phyloP scores from a whole-genome alignment of 352 stramenopile genomes.

The Phytophthora pinifolia region DNA sequence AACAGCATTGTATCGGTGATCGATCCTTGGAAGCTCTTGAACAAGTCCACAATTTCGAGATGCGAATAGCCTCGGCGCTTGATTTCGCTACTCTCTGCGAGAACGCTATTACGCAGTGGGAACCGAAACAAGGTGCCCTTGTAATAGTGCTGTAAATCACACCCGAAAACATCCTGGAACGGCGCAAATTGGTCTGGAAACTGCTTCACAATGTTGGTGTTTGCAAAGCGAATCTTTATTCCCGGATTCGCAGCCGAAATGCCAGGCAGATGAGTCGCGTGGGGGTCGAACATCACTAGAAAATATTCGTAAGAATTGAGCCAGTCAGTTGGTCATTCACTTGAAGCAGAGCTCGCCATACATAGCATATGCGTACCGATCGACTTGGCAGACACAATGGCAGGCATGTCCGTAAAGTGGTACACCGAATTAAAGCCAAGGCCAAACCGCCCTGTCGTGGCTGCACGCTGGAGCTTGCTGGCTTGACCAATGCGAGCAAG shows the following conservation, averaged over 20 bases:
- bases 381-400: constrained; percentile 90
- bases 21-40: constrained; percentile 64
- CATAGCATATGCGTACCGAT: constrained; percentile 48
- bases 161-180: constrained; percentile 83
- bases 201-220: constrained; percentile 60
- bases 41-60: constrained; percentile 63
- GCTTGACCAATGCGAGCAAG: constrained; percentile 92
- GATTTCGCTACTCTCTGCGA: constrained; percentile 67
- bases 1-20: constrained; percentile 90
- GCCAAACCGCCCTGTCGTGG: constrained; percentile 92
- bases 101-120: constrained; percentile 47
- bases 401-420: constrained; percentile 92
- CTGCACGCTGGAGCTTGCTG: constrained; percentile 81
- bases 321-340: background rate
- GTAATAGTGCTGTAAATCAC: constrained; percentile 65
- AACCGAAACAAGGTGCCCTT: constrained; percentile 81
- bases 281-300: constrained; percentile 92
- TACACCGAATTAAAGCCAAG: constrained; percentile 96
- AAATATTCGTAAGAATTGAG: constrained; percentile 1
- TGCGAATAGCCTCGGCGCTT: constrained; percentile 75
- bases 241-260: constrained; percentile 78
- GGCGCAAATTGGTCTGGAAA: constrained; percentile 91
- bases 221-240: constrained; percentile 79
- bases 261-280: constrained; percentile 79
- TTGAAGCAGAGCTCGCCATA: background rate